phyloP scores from a whole-genome alignment of 495 filamentous ascomycete genomes.

The Penicillium subrubescens region DNA sequence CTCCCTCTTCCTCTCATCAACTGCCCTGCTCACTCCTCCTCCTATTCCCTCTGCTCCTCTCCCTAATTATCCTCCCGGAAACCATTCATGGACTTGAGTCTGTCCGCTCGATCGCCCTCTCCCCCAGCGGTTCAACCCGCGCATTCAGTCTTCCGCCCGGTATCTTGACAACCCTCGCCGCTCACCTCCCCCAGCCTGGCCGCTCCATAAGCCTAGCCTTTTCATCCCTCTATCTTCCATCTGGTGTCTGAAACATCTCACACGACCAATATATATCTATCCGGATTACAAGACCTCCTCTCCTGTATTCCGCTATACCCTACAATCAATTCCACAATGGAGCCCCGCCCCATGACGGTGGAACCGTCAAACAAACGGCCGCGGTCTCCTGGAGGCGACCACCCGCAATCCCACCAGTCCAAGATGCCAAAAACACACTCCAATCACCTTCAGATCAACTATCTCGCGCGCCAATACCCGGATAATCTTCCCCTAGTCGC shows the following conservation, averaged over 20 bases:
- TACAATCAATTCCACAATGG: constrained; percentile 34
- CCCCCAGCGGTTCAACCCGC: constrained; percentile 16
- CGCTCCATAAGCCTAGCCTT: not conserved
- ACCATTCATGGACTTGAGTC: constrained; percentile 12
- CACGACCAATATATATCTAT: constrained; percentile 1
- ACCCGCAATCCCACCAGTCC: constrained; percentile 43
- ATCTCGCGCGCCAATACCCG: constrained; percentile 66
- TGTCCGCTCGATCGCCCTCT: not conserved
- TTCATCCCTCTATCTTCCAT: not conserved
- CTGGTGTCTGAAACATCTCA: not conserved
- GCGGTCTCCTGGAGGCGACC: constrained; percentile 57
- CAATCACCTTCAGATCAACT: constrained; percentile 78
- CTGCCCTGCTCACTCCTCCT: constrained; percentile 8
- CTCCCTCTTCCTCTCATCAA: constrained; percentile 17
- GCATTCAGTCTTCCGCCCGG: constrained; percentile 13
- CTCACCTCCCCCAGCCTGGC: not conserved
- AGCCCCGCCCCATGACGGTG: constrained; percentile 38
- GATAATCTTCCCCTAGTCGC: constrained; percentile 64
- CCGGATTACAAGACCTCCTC: not conserved
- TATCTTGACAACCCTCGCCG: constrained; percentile 3
- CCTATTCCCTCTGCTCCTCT: not conserved
- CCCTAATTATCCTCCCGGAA: not conserved
- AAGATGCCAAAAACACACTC: constrained; percentile 57
- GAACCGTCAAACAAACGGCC: constrained; percentile 59
- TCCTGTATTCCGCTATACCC: not conserved